phyloP scores from a whole-genome alignment of 306 rosid genomes.

The Rosa lucieae region DNA sequence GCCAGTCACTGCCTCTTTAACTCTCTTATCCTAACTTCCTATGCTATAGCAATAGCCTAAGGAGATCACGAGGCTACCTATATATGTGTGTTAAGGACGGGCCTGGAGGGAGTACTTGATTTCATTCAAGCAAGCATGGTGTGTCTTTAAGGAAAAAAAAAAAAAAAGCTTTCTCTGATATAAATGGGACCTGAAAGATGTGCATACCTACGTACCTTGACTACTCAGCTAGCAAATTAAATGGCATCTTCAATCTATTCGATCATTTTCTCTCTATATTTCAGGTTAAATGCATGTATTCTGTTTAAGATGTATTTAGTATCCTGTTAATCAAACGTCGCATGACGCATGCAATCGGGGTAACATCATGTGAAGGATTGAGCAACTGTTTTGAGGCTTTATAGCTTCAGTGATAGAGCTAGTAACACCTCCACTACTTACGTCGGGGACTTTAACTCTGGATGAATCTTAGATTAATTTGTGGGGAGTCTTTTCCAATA shows the following conservation, averaged over 20 bases:
- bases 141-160: not conserved
- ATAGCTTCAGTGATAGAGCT: not conserved
- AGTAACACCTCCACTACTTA: not conserved
- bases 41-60: not conserved
- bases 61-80: constrained; percentile 6
- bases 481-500: not conserved
- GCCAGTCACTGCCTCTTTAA: not conserved
- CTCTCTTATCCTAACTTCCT: not conserved
- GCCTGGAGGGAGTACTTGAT: not conserved
- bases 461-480: not conserved
- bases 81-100: not conserved
- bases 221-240: not conserved
- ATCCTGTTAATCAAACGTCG: not conserved
- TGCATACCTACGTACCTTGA: not conserved
- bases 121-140: not conserved
- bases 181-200: not conserved
- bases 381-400: not conserved
- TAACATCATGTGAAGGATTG: not conserved
- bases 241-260: not conserved
- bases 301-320: not conserved
- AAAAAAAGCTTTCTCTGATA: not conserved
- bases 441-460: not conserved
- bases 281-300: not conserved
- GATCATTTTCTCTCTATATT: not conserved
- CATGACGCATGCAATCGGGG: not conserved